phyloP scores from a whole-genome alignment of 805 yeast species.

The Myxozyma melibiosi region DNA sequence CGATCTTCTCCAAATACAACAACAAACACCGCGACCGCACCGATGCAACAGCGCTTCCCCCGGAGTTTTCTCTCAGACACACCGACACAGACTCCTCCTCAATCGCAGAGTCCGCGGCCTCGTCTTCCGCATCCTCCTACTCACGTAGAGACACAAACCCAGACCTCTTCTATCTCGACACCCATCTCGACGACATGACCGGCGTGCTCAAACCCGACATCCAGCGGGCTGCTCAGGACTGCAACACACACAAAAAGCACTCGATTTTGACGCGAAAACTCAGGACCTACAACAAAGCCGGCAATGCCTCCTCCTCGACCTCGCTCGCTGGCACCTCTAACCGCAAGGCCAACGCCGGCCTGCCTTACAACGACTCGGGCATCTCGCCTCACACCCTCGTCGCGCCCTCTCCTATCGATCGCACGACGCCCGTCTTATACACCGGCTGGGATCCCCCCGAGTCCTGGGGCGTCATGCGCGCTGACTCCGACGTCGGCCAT shows the following conservation, averaged over 20 bases:
- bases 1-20: slow-evolving; percentile 5
- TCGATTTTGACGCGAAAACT: slow-evolving; percentile 36
- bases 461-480: slow-evolving; percentile 57
- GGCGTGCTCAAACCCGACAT: slow-evolving; percentile 48
- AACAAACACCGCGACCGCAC: slow-evolving; percentile 4
- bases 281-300: slow-evolving; percentile 26
- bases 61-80: not conserved
- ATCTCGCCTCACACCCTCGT: slow-evolving; percentile 5
- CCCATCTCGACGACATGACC: slow-evolving; percentile 54
- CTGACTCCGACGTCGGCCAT: slow-evolving; percentile 1
- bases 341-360: not conserved
- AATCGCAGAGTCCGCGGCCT: not conserved
- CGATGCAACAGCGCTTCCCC: not conserved
- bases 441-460: slow-evolving; percentile 59
- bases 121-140: not conserved
- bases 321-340: not conserved
- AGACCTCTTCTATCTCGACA: slow-evolving; percentile 44
- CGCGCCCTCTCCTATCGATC: not conserved
- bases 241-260: slow-evolving; percentile 31
- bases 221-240: slow-evolving; percentile 7
- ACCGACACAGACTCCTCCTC: not conserved
- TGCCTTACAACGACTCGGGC: not conserved
- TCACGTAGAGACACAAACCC: not conserved
- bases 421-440: slow-evolving; percentile 8
- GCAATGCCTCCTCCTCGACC: slow-evolving; percentile 9